A percentile compares a stretch with the other conserved stretches of the same genome.
phyloP scores from a whole-genome alignment of 2,329 filamentous ascomycete species.

The Talaromyces marneffei region DNA sequence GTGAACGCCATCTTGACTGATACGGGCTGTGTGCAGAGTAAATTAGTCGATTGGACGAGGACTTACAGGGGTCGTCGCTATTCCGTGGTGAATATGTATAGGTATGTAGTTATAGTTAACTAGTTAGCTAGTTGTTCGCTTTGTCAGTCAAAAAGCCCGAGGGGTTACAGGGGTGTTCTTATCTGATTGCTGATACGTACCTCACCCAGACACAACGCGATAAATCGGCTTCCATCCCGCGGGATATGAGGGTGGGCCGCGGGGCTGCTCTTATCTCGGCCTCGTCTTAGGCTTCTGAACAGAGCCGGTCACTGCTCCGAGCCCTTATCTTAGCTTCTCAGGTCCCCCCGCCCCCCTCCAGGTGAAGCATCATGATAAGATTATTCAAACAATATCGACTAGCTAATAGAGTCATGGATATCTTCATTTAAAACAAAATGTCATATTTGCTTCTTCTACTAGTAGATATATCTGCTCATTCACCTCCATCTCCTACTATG shows the following conservation, averaged over 20 bases:
- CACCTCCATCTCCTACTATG: neutral
- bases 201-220: neutral
- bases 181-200: neutral
- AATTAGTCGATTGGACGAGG: neutral
- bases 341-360: too few relatives aligned
- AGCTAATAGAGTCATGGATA: neutral
- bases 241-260: neutral
- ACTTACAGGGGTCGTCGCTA: neutral
- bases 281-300: neutral
- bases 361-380: neutral
- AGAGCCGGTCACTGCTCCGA: neutral
- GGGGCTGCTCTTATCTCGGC: neutral
- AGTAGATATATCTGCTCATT: neutral
- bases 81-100: neutral
- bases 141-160: neutral
- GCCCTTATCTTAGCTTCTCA: neutral
- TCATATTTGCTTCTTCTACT: neutral
- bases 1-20: constrained; percentile 8
- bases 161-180: neutral
- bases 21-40: neutral
- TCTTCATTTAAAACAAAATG: neutral
- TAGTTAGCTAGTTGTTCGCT: neutral
- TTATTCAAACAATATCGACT: neutral
- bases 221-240: constrained; percentile 2
- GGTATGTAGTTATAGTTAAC: too few relatives aligned